These are phyloP conservation scores for Rhytidhysteron rufulum DNA, from an alignment of 2,329 filamentous ascomycete species.

Conservation along the genomic window DNA sequence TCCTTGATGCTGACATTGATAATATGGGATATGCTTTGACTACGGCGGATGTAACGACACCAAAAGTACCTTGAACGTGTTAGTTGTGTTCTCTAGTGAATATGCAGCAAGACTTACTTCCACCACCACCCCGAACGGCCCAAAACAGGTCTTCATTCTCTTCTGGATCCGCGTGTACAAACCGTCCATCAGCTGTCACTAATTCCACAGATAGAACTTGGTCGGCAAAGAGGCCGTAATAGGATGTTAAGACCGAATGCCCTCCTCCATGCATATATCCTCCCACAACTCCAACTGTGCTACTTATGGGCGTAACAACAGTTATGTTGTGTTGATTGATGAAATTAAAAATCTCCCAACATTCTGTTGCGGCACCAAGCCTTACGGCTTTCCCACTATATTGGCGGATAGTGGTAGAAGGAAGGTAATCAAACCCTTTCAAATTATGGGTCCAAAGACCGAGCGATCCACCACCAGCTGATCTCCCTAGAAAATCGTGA, in stretches of 20 bases:
- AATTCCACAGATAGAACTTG: slow-evolving; percentile 23
- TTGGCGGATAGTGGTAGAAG: slow-evolving; percentile 11
- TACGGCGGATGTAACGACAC: slow-evolving; percentile 23
- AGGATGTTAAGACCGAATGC: slow-evolving; percentile 48
- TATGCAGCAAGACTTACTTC: slow-evolving; percentile 12
- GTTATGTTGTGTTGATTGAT: slow-evolving; percentile 21
- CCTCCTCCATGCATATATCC: slow-evolving; percentile 47
- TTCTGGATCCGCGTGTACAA: slow-evolving; percentile 17
- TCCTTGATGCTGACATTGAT: slow-evolving; percentile 21
- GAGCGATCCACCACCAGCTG: slow-evolving; percentile 22
- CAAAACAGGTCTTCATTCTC: slow-evolving; percentile 26
- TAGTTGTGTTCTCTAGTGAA: not conserved
- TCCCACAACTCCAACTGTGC: slow-evolving; percentile 46
- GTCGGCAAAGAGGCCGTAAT: slow-evolving; percentile 33
- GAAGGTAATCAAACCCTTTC: slow-evolving; percentile 23
- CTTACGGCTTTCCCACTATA: slow-evolving; percentile 23
- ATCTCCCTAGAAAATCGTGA: slow-evolving; percentile 20
- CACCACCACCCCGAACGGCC: slow-evolving; percentile 27
- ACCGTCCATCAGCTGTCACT: slow-evolving; percentile 21
- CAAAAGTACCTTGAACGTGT: slow-evolving; percentile 20
- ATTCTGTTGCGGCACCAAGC: slow-evolving; percentile 21
- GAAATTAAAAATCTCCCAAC: slow-evolving; percentile 17
- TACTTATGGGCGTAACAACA: slow-evolving; percentile 15
- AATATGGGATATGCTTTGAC: slow-evolving; percentile 23
- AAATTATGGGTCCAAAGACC: slow-evolving; percentile 22